These are phyloP conservation scores for Suillus hirtellus DNA, from an alignment of 768 basidiomycete genomes.

Conservation along the genomic window DNA sequence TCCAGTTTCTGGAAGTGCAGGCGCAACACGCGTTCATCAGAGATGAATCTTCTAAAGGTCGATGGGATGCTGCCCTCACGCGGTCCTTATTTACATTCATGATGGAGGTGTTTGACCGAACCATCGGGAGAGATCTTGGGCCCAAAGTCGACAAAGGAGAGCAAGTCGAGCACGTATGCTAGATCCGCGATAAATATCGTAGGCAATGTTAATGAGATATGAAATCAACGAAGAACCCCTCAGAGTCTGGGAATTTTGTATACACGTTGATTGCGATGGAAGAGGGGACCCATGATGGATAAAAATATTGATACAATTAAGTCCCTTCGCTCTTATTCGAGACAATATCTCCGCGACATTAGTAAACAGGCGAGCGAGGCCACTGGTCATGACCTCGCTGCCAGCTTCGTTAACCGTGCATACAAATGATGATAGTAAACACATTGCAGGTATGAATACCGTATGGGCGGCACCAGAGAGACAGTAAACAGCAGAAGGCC, in stretches of 20 bases:
- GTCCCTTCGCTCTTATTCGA: slow-evolving; percentile 4
- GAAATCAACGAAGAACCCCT: neutral
- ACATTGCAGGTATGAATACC: slow-evolving; percentile 37
- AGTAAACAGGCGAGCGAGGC: slow-evolving; percentile 10
- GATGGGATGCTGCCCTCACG: slow-evolving; percentile 94
- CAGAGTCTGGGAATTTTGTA: neutral
- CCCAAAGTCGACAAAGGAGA: slow-evolving; percentile 47
- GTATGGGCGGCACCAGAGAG: slow-evolving; percentile 27
- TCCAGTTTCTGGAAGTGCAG: slow-evolving; percentile 90
- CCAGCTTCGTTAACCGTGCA: slow-evolving; percentile 43
- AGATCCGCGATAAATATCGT: neutral
- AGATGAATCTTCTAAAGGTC: slow-evolving; percentile 87
- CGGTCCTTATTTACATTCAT: slow-evolving; percentile 78
- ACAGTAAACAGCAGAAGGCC: slow-evolving; percentile 44
- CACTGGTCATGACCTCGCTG: slow-evolving; percentile 24
- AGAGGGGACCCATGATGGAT: neutral
- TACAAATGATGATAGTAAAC: slow-evolving; percentile 45
- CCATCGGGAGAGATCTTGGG: slow-evolving; percentile 83
- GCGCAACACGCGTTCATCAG: slow-evolving; percentile 97
- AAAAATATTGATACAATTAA: slow-evolving; percentile 10
- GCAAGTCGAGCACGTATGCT: slow-evolving; percentile 78
- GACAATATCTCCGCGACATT: slow-evolving; percentile 12
- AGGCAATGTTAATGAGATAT: neutral
- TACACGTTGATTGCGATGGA: neutral
- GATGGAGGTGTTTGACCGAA: slow-evolving; percentile 93